Evolutionary conservation across 768 basidiomycete species (phyloP).

Genomic region (Sarcomyxa edulis): DNA sequence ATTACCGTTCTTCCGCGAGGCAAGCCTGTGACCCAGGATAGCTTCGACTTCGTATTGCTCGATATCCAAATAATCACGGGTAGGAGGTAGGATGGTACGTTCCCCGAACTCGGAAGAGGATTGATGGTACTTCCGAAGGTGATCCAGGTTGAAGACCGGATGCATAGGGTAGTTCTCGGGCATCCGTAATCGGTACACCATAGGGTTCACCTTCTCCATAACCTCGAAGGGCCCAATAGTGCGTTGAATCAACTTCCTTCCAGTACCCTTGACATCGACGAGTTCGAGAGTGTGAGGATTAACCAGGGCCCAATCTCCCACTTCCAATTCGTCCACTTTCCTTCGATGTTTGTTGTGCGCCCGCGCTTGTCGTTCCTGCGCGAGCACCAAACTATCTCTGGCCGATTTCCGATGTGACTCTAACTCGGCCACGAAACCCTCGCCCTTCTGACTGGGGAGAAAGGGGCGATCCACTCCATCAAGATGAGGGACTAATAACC

Average conservation of each 20-base stretch:
- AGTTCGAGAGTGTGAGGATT: constrained; percentile 3
- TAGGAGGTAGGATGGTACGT: constrained; percentile 8
- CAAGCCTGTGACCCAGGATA: too few species aligned
- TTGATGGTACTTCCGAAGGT: constrained; percentile 15
- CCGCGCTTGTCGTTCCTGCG: too few species aligned
- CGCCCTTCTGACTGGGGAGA: constrained; percentile 7
- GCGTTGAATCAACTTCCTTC: too few species aligned
- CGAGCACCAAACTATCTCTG: constrained; percentile 10
- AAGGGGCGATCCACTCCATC: constrained; percentile 6
- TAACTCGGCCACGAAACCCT: constrained; percentile 4
- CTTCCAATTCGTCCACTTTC: constrained; percentile 2
- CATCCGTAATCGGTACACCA: constrained; percentile 17
- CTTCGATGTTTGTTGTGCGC: too few species aligned
- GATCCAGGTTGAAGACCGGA: too few species aligned
- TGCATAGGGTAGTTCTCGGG: constrained; percentile 18
- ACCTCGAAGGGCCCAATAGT: too few species aligned
- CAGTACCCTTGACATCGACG: too few species aligned
- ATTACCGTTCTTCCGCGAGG: neutral
- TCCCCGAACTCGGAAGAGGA: constrained; percentile 12
- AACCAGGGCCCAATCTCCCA: constrained; percentile 2
- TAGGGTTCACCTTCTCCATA: too few species aligned
- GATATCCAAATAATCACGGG: constrained; percentile 3
- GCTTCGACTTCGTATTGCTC: constrained; percentile 4
- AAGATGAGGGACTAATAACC: constrained; percentile 1
- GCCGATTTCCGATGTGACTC: constrained; percentile 7